phyloP scores from a whole-genome alignment of 2,329 filamentous ascomycete species.

The Amphichorda felina region DNA sequence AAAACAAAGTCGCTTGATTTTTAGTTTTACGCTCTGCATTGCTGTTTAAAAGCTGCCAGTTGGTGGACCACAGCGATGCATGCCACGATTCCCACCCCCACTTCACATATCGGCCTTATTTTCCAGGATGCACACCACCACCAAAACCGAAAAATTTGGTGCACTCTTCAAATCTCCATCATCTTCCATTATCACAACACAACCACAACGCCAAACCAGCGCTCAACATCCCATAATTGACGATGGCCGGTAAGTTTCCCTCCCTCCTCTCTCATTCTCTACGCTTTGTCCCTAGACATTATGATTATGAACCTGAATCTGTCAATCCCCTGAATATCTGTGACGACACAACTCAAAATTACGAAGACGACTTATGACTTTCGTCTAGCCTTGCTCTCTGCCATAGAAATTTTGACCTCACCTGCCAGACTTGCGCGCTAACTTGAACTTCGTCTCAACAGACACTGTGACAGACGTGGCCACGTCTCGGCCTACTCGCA shows the following conservation, averaged over 20 bases:
- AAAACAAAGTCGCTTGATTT: constrained; percentile 62
- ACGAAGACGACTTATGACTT: constrained; percentile 32
- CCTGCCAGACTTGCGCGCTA: background rate
- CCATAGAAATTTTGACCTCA: background rate
- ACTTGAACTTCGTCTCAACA: background rate
- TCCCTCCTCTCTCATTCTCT: constrained; percentile 1
- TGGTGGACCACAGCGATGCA: no score
- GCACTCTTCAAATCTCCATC: no score
- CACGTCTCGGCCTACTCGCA: constrained; percentile 40
- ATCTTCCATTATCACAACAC: no score
- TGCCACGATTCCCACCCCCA: no score
- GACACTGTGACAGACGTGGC: constrained; percentile 5
- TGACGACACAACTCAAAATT: constrained; percentile 30
- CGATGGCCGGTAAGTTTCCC: no score
- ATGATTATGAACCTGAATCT: constrained; percentile 44
- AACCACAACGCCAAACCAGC: no score
- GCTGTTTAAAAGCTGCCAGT: no score
- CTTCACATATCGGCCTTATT: no score
- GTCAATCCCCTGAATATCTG: constrained; percentile 46
- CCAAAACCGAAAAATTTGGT: no score
- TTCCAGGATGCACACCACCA: no score
- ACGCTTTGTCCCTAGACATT: constrained; percentile 6
- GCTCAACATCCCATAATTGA: no score
- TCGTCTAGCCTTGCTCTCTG: constrained; percentile 4
- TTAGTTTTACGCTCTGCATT: constrained; percentile 25